Base-by-base conservation (phyloP, 495 filamentous ascomycete species). In the Hypoxylon cercidicola region DNA sequence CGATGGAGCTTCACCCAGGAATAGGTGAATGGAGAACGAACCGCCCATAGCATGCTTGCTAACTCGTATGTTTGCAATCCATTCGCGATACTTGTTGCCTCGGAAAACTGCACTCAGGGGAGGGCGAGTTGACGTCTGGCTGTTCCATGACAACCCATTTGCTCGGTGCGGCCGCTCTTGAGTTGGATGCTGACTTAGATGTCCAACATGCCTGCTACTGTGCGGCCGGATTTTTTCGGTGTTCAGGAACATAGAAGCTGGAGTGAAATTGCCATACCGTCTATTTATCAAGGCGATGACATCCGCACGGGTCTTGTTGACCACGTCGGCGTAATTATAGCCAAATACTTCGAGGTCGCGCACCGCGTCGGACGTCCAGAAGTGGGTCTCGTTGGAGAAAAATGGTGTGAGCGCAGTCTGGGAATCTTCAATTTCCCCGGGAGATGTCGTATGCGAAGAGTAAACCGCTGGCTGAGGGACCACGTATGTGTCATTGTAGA, bases 281-380 rank as follows among this genome's bases (percentile, higher is more conserved):
- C 60, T 70, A 70, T 89, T 88, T 64, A 89, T 76, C 1, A 74
- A 66, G 9, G 73, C 68, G 48, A 80, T 75, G 51, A 85, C 73
- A 18, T 75, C 65, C 15, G 68, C 48, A 19, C 72, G 69, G 9
- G 53, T 67, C 28, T 66, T 72, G 28, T 74, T 72, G 2, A 60
- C 62, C 45, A 88, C 75, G 56, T 89, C 87, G 10, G 84, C 70
- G 64, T 90, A 90, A 1, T 82, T 86, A 75, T 90, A 90, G 41
- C 78, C 81, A 55, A 89, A 85, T 32, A 68, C 73, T 11, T 76
- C 71, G 43, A 75, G 74, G 37, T 79, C 66, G 12, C 80, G 74
- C 13, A 79, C 75, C 55, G 64, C 72, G 57, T 81, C 78, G 1
- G 80, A 80, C 30, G 74, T 79, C 83, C 83, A 85, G 52, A 84